Evolutionary conservation across 768 basidiomycete genomes (phyloP).

Genomic region (Phanerochaete carnosa): DNA sequence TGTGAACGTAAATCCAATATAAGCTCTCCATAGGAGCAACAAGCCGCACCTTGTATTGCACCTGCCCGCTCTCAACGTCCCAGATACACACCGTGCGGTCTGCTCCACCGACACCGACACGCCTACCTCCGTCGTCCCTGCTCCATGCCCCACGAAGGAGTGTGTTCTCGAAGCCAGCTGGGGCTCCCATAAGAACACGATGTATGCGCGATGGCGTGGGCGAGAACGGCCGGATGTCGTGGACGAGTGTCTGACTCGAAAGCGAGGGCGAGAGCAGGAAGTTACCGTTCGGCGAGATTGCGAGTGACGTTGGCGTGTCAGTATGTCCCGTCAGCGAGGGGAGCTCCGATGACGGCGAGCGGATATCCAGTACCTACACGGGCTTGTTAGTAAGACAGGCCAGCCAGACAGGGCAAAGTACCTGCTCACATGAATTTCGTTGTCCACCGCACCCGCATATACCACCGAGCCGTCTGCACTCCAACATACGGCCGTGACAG

Average conservation of each 20-base stretch:
- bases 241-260: constrained; percentile 84
- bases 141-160: constrained; percentile 88
- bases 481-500: constrained; percentile 92
- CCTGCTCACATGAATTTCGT: constrained; percentile 85
- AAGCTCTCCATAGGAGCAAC: constrained; percentile 3
- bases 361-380: constrained; percentile 79
- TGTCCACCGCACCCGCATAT: constrained; percentile 92
- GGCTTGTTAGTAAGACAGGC: constrained; percentile 6
- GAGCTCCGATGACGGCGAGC: constrained; percentile 36
- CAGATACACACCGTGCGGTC: constrained; percentile 85
- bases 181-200: constrained; percentile 76
- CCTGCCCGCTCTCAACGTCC: constrained; percentile 76
- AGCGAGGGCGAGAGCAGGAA: constrained; percentile 89
- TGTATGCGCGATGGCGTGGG: constrained; percentile 80
- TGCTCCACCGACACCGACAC: constrained; percentile 87
- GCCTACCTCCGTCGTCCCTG: constrained; percentile 73
- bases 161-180: constrained; percentile 91
- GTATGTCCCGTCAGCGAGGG: constrained; percentile 81
- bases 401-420: not conserved
- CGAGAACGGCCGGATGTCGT: constrained; percentile 94
- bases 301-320: constrained; percentile 92
- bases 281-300: constrained; percentile 84
- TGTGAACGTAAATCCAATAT: not conserved
- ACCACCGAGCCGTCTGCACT: constrained; percentile 85
- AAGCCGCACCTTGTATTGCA: constrained; percentile 73